These are phyloP conservation scores for Phytomonas francai DNA, from an alignment of 208 protist genomes.

Conservation along the genomic window DNA sequence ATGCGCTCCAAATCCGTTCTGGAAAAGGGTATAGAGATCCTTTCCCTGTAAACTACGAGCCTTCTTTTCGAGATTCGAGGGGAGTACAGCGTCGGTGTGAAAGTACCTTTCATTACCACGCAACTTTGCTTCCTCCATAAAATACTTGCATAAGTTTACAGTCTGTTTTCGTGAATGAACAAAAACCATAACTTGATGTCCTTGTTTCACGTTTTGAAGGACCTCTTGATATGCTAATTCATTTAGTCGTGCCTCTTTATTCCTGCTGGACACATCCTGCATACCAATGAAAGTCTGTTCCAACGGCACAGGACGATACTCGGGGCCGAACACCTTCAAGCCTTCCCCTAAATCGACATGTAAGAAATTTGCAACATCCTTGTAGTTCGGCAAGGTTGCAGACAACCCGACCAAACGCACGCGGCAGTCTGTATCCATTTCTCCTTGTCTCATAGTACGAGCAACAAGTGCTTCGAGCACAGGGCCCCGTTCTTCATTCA, in stretches of 20 bases:
- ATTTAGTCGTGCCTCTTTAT: slow-evolving; percentile 65
- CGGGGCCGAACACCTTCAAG: slow-evolving; percentile 94
- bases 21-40: slow-evolving; percentile 87
- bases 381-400: slow-evolving; percentile 99
- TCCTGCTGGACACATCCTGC: slow-evolving; percentile 20
- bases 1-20: slow-evolving; percentile 92
- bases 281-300: slow-evolving; percentile 95
- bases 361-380: slow-evolving; percentile 97
- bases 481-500: slow-evolving; percentile 98
- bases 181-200: slow-evolving; percentile 98
- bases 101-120: slow-evolving; percentile 57
- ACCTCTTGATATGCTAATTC: slow-evolving; percentile 75
- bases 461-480: slow-evolving; percentile 98
- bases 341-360: slow-evolving; percentile 88
- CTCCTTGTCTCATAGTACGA: slow-evolving; percentile 92
- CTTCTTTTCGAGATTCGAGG: slow-evolving; percentile 31
- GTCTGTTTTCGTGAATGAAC: slow-evolving; percentile 98
- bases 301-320: slow-evolving; percentile 97
- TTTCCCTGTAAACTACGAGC: slow-evolving; percentile 62
- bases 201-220: slow-evolving; percentile 73
- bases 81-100: slow-evolving; percentile 31
- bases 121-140: slow-evolving; percentile 82
- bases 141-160: slow-evolving; percentile 79
- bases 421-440: slow-evolving; percentile 83
- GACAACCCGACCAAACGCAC: slow-evolving; percentile 96